Percentiles rank a stretch among this genome's conserved stretches.
Evolutionary conservation across 441 rosid genomes (phyloP).

Genomic region (Gossypium aridum): DNA sequence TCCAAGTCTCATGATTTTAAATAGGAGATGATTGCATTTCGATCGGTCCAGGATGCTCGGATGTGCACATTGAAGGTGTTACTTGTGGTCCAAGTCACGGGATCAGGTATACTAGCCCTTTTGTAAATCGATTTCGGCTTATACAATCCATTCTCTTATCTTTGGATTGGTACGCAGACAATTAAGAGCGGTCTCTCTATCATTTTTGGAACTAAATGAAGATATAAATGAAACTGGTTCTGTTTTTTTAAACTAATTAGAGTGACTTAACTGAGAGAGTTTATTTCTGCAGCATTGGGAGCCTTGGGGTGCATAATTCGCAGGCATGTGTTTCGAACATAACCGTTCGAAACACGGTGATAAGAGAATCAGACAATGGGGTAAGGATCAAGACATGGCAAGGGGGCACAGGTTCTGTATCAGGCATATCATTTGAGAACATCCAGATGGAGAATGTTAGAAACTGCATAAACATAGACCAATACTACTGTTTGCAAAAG

Average conservation of each 20-base stretch:
- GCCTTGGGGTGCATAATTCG: conserved; percentile 88
- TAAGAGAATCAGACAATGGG: conserved; percentile 88
- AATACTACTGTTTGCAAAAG: conserved; percentile 69
- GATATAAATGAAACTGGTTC: background rate
- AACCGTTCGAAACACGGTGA: conserved; percentile 53
- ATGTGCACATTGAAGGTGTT: conserved; percentile 72
- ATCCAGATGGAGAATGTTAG: conserved; percentile 88
- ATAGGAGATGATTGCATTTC: conserved; percentile 96
- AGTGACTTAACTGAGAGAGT: background rate
- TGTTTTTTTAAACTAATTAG: background rate
- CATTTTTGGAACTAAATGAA: background rate
- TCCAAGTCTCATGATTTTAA: background rate
- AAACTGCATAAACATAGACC: conserved; percentile 87
- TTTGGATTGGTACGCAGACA: background rate
- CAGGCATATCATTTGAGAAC: conserved; percentile 63
- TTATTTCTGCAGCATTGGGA: conserved; percentile 62
- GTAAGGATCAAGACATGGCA: conserved; percentile 95
- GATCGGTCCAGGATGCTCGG: conserved; percentile 78
- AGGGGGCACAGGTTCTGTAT: conserved; percentile 79
- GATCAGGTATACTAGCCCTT: conserved; percentile 54
- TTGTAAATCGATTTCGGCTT: background rate
- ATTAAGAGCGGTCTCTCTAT: background rate
- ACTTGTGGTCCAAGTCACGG: conserved; percentile 99
- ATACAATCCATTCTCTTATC: background rate
- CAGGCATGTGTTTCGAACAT: conserved; percentile 91